phyloP scores from a whole-genome alignment of 2,329 filamentous ascomycete species.

The Fusarium sp. region DNA sequence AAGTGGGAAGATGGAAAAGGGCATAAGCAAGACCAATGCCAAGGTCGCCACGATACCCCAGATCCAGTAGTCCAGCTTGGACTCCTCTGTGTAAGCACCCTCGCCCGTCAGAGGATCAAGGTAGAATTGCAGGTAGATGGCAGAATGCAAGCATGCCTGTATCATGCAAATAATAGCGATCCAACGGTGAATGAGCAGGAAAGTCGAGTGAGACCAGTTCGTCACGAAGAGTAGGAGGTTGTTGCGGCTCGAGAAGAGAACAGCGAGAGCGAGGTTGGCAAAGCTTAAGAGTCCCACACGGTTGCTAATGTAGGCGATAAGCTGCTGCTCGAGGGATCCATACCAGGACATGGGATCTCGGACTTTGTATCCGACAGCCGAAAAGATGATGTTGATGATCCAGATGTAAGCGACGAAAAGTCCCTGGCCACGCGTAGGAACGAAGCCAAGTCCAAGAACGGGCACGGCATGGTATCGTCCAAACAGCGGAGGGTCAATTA shows the following conservation, averaged over 20 bases:
- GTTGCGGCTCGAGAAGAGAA: conserved; percentile 59
- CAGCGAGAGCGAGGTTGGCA: conserved; percentile 52
- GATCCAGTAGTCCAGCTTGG: neutral
- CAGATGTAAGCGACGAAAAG: conserved; percentile 56
- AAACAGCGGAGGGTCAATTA: conserved; percentile 28
- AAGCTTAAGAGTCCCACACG: conserved; percentile 56
- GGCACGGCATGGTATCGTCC: conserved; percentile 11
- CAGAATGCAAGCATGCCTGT: conserved; percentile 58
- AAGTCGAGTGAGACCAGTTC: conserved; percentile 61
- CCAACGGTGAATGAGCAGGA: conserved; percentile 62
- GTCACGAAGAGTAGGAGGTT: conserved; percentile 60
- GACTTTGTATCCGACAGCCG: conserved; percentile 44
- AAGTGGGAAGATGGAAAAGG: conserved; percentile 50
- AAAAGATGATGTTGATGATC: conserved; percentile 53
- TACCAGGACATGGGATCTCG: conserved; percentile 47
- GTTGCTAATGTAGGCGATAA: conserved; percentile 51
- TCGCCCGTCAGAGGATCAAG: neutral
- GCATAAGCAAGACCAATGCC: conserved; percentile 43
- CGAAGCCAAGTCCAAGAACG: conserved; percentile 27
- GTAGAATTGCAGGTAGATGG: neutral
- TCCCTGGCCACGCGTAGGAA: conserved; percentile 55
- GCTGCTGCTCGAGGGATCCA: conserved; percentile 36
- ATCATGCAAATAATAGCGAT: conserved; percentile 57
- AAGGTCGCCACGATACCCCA: conserved; percentile 57
- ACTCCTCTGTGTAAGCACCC: neutral